These are phyloP conservation scores for Scortechinia acanthostroma DNA, from an alignment of 2,329 filamentous ascomycete genomes.

Conservation along the genomic window DNA sequence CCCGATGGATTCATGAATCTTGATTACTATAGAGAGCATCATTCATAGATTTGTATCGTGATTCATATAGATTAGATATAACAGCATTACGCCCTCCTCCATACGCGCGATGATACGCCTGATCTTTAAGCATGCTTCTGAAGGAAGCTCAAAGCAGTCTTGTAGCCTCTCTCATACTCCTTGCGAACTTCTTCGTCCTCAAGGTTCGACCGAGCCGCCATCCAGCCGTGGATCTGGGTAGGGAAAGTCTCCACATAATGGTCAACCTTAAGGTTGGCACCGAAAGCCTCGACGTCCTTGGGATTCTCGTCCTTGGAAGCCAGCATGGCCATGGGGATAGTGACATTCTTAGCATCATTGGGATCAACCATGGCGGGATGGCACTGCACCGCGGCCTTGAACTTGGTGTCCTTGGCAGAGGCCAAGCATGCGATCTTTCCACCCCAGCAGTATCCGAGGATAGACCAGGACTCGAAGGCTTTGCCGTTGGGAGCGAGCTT, in stretches of 20 bases:
- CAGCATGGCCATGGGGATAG: constrained; percentile 52
- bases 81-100: no score
- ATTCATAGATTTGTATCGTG: no score
- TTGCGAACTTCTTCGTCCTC: constrained; percentile 45
- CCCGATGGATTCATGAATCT: no score
- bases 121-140: constrained; percentile 33
- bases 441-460: constrained; percentile 66
- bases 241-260: constrained; percentile 60
- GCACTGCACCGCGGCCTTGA: constrained; percentile 39
- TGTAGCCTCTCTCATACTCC: constrained; percentile 56
- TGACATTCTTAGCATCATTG: constrained; percentile 49
- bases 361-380: constrained; percentile 62
- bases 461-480: constrained; percentile 36
- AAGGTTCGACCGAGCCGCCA: constrained; percentile 59
- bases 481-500: constrained; percentile 43
- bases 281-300: constrained; percentile 46
- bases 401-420: constrained; percentile 41
- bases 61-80: no score
- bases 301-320: constrained; percentile 58
- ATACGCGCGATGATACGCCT: no score
- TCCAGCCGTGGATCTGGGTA: constrained; percentile 69
- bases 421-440: constrained; percentile 55
- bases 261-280: constrained; percentile 39
- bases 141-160: constrained; percentile 50
- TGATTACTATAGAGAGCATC: no score